A percentile compares a stretch with the other conserved stretches of the same genome.
Evolutionary conservation across 2,329 filamentous ascomycete genomes (phyloP).

Genomic region (Plectosphaerella cucumerina): DNA sequence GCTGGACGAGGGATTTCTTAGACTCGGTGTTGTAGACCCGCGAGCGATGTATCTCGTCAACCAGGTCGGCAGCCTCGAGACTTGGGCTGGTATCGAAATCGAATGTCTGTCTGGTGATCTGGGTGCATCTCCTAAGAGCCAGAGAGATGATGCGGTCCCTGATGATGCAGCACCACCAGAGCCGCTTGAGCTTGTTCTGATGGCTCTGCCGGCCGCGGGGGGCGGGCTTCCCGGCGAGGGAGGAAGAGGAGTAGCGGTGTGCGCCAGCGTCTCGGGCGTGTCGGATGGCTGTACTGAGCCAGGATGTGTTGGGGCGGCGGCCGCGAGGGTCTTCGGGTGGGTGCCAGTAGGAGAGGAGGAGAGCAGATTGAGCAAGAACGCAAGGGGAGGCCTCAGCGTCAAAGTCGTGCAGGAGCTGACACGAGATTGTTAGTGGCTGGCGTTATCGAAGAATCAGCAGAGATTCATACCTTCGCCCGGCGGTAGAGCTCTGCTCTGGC

Average conservation of each 20-base stretch:
- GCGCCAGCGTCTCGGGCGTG: background rate
- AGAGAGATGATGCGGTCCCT: background rate
- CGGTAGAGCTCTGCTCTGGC: background rate
- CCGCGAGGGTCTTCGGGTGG: background rate
- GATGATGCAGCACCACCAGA: conserved; percentile 3
- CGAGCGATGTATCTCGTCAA: conserved; percentile 8
- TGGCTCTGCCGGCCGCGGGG: no score
- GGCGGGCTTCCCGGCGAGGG: background rate
- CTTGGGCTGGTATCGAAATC: background rate
- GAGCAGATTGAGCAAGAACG: background rate
- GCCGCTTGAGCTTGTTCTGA: background rate
- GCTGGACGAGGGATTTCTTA: conserved; percentile 5
- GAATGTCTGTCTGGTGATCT: background rate
- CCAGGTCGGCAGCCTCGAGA: conserved; percentile 3
- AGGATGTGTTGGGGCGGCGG: background rate
- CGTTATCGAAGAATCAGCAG: background rate
- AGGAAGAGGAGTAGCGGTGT: background rate
- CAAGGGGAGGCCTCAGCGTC: background rate
- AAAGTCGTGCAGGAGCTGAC: background rate
- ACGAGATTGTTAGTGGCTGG: background rate
- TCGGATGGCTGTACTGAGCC: background rate
- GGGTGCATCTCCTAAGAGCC: background rate
- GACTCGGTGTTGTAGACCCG: conserved; percentile 9
- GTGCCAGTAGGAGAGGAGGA: background rate
- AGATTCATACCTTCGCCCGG: background rate